A percentile compares a stretch with the other conserved stretches of the same genome.
These are phyloP conservation scores for Penicillium paxilli DNA, from an alignment of 495 filamentous ascomycete species.

Conservation along the genomic window DNA sequence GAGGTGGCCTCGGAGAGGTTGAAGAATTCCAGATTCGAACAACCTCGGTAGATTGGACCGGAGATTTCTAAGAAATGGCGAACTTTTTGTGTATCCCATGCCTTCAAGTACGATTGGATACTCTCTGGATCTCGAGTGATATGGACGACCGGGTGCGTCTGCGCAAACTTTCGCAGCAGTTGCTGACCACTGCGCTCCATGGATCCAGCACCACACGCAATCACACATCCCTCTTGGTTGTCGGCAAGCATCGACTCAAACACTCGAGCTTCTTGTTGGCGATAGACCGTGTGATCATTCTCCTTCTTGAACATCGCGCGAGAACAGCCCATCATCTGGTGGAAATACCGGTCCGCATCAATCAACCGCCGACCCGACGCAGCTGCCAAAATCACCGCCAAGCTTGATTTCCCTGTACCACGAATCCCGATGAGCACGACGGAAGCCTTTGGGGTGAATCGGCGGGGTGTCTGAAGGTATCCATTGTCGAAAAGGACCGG, in stretches of 20 bases:
- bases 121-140: slow-evolving; percentile 66
- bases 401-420: slow-evolving; percentile 73
- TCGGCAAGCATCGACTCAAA: slow-evolving; percentile 63
- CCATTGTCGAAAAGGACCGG: slow-evolving; percentile 31
- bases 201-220: slow-evolving; percentile 64
- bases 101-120: slow-evolving; percentile 60
- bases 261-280: slow-evolving; percentile 59
- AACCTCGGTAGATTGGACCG: slow-evolving; percentile 55
- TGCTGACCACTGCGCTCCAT: slow-evolving; percentile 45
- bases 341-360: slow-evolving; percentile 70
- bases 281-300: slow-evolving; percentile 61
- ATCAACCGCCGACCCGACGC: slow-evolving; percentile 68
- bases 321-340: slow-evolving; percentile 63
- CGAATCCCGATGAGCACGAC: slow-evolving; percentile 75
- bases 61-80: slow-evolving; percentile 53
- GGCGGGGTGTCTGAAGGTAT: slow-evolving; percentile 27
- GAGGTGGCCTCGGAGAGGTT: slow-evolving; percentile 53
- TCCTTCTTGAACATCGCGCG: slow-evolving; percentile 59
- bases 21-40: slow-evolving; percentile 77
- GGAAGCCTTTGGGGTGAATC: slow-evolving; percentile 63
- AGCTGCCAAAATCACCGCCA: slow-evolving; percentile 76
- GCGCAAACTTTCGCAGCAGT: slow-evolving; percentile 46
- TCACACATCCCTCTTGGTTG: slow-evolving; percentile 65
- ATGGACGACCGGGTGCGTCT: slow-evolving; percentile 69
- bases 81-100: slow-evolving; percentile 54